Base-by-base conservation (phyloP, 257 asterid species). In the Euphrasia confusa region DNA sequence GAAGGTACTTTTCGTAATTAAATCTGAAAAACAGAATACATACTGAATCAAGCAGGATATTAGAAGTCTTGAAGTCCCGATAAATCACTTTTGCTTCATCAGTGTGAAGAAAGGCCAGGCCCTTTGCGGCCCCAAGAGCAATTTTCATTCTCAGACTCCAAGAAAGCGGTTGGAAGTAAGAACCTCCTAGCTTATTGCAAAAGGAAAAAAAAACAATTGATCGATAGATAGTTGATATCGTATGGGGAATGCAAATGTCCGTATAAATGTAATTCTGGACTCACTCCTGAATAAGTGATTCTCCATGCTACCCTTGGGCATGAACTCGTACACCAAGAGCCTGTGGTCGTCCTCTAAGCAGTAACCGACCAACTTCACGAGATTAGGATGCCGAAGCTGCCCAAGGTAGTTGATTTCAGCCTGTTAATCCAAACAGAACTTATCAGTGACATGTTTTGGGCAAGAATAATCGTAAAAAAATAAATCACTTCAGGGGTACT, bases 31-130 rank as follows among this genome's bases (percentile, higher is more conserved):
- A 15, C 3, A 21, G 21, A 53, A 60, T 60, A 68, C 78, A 58
- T 77, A 87, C 94, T 27, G 89, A 72, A 61, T 87, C 95, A 17
- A 87, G 87, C 66, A 87, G 78, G 64, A 87, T 87, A 68, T 84
- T 87, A 5, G 95, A 80, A 33, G 94, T 79, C 82, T 83, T 87
- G 88, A 87, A 87, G 75, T 87, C 90, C 37, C 90, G 82, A 66
- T 87, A 87, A 49, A 84, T 80, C 24, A 83, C 95, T 78, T 82
- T 68, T 6, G 86, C 75, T 75, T 82, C 88, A 21, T 75, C 83
- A 54, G 72, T 70, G 52, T 87, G 95, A 69, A 87, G 95, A 79
- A 84, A 84, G 5, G 88, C 94, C 30, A 87, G 94, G 8, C 90
- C 95, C 69, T 77, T 71, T 40, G 94, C 94, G 64, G 90, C 94